These are phyloP conservation scores for Colletotrichum tropicale DNA, from an alignment of 2,329 filamentous ascomycete genomes.

Conservation along the genomic window DNA sequence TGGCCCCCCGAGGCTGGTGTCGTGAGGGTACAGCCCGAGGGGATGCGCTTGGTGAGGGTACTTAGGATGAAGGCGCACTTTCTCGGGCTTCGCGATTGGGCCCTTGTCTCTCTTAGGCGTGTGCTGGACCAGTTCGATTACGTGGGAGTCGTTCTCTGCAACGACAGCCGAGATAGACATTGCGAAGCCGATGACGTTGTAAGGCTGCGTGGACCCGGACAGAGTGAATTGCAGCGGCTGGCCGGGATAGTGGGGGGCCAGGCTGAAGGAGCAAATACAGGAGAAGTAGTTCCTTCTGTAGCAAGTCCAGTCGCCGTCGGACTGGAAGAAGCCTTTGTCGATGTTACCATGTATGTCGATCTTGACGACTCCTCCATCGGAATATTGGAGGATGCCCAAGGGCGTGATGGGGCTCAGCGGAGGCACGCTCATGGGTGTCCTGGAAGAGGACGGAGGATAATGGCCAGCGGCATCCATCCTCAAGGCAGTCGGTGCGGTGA, in stretches of 20 bases:
- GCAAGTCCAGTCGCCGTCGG: slow-evolving; percentile 87
- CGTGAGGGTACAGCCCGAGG: slow-evolving; percentile 48
- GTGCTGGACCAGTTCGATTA: slow-evolving; percentile 85
- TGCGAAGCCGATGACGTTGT: slow-evolving; percentile 74
- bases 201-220: slow-evolving; percentile 57
- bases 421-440: slow-evolving; percentile 51
- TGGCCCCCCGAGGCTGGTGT: slow-evolving; percentile 34
- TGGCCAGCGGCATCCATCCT: slow-evolving; percentile 32
- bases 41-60: slow-evolving; percentile 57
- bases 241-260: slow-evolving; percentile 62
- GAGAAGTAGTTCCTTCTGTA: slow-evolving; percentile 93
- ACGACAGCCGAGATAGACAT: slow-evolving; percentile 87
- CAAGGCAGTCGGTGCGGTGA: slow-evolving; percentile 6
- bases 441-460: slow-evolving; percentile 30
- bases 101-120: slow-evolving; percentile 92
- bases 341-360: slow-evolving; percentile 80
- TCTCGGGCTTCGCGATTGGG: slow-evolving; percentile 76
- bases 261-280: slow-evolving; percentile 77
- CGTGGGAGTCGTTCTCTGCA: slow-evolving; percentile 75
- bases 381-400: slow-evolving; percentile 66
- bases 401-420: slow-evolving; percentile 55
- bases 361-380: slow-evolving; percentile 61
- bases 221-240: slow-evolving; percentile 56
- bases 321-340: slow-evolving; percentile 87
- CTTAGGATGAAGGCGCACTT: slow-evolving; percentile 69